phyloP scores from a whole-genome alignment of 768 basidiomycete genomes.

The Mycena amicta region DNA sequence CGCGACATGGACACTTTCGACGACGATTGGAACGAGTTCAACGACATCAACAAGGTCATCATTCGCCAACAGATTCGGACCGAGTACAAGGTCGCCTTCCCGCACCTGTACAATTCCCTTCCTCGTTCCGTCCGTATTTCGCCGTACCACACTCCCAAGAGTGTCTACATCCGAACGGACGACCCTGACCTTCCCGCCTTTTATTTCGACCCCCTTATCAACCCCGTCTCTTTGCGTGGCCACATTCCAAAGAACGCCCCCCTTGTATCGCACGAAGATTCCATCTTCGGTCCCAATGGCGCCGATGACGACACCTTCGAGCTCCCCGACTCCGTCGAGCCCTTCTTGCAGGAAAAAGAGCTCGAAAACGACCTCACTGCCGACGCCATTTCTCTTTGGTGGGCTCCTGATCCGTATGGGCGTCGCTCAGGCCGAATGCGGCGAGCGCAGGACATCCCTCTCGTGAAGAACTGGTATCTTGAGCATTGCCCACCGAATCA shows the following conservation, averaged over 20 bases:
- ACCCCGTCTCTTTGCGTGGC: conserved; percentile 92
- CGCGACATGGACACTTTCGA: conserved; percentile 97
- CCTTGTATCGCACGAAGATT: conserved; percentile 85
- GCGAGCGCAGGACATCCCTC: conserved; percentile 91
- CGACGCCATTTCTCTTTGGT: conserved; percentile 97
- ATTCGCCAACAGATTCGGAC: conserved; percentile 98
- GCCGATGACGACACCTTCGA: conserved; percentile 87
- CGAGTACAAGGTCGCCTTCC: conserved; percentile 99
- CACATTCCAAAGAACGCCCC: conserved; percentile 81
- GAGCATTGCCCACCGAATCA: conserved; percentile 97
- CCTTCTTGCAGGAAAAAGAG: conserved; percentile 79
- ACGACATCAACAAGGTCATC: conserved; percentile 99
- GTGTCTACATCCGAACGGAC: conserved; percentile 98
- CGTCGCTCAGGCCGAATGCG: conserved; percentile 91
- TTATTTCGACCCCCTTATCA: conserved; percentile 98
- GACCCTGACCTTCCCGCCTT: conserved; percentile 99
- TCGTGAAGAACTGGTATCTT: conserved; percentile 98
- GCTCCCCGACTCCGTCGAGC: conserved; percentile 73
- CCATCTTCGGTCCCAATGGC: conserved; percentile 87
- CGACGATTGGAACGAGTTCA: conserved; percentile 99
- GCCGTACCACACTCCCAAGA: conserved; percentile 92
- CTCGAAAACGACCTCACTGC: conserved; percentile 91
- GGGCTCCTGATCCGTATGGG: conserved; percentile 96
- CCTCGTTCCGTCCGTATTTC: conserved; percentile 93
- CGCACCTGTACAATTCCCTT: conserved; percentile 96